phyloP scores from a whole-genome alignment of 345 rosid species.

The Rhodomyrtus tomentosa region DNA sequence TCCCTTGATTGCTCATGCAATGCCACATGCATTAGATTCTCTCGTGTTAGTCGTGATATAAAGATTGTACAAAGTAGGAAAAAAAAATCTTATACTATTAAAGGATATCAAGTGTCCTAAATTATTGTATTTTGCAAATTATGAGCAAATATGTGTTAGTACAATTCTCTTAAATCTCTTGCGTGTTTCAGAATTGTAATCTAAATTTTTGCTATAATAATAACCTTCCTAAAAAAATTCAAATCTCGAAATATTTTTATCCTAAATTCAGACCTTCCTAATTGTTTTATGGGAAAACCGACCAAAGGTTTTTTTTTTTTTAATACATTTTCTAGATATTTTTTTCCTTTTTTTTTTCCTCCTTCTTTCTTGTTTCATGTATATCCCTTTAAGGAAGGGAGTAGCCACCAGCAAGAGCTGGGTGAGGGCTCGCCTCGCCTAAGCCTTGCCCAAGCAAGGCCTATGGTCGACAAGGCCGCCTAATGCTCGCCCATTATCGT shows the following conservation, averaged over 20 bases:
- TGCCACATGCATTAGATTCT: neutral
- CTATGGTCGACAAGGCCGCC: no score
- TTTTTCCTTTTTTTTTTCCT: no score
- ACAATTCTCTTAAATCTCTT: neutral
- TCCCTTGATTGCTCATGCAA: neutral
- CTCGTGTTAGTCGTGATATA: neutral
- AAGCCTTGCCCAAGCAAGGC: no score
- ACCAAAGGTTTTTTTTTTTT: no score
- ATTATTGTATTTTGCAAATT: neutral
- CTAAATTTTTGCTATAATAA: neutral
- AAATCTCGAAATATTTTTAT: neutral
- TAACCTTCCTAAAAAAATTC: neutral
- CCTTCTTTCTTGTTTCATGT: no score
- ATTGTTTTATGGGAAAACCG: no score
- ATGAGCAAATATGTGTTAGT: neutral
- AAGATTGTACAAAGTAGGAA: neutral
- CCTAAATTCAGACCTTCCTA: neutral
- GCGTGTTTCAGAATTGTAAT: neutral
- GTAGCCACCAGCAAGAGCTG: no score
- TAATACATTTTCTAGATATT: no score
- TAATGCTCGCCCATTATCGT: no score
- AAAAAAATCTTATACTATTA: neutral
- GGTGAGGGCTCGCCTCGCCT: no score
- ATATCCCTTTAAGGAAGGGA: no score
- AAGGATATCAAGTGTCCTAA: neutral